Evolutionary conservation across 2,329 filamentous ascomycete genomes (phyloP).

Genomic region (Pestalotiopsis sp.): DNA sequence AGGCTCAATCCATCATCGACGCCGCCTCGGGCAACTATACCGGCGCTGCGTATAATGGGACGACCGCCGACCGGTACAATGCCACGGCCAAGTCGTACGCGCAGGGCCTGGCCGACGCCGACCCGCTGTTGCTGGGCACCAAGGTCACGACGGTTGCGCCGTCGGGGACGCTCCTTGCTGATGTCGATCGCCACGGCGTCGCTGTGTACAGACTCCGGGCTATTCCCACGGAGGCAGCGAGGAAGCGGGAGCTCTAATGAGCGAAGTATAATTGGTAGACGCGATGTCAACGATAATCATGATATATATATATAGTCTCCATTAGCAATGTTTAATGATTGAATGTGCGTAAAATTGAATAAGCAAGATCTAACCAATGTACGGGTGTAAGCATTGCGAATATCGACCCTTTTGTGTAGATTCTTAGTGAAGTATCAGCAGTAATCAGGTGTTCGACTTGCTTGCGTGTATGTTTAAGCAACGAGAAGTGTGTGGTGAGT

Average conservation of each 20-base stretch:
- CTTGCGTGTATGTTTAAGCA: too few species aligned
- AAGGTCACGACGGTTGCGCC: conserved; percentile 44
- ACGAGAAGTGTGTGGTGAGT: too few species aligned
- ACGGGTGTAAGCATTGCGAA: too few species aligned
- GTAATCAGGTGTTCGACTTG: too few species aligned
- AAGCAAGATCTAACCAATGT: too few species aligned
- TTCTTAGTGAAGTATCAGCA: too few species aligned
- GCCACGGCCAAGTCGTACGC: conserved; percentile 49
- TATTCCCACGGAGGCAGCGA: conserved; percentile 25
- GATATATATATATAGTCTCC: neutral
- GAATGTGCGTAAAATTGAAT: too few species aligned
- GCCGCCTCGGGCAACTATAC: conserved; percentile 37
- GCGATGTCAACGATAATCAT: neutral
- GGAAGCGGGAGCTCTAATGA: conserved; percentile 32
- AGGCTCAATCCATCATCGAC: conserved; percentile 46
- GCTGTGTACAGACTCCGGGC: conserved; percentile 50
- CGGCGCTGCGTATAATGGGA: neutral
- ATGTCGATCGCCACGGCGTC: conserved; percentile 51
- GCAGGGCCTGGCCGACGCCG: conserved; percentile 44
- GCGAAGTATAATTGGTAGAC: neutral
- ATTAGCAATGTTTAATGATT: neutral
- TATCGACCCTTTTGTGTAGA: too few species aligned
- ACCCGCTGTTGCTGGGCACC: conserved; percentile 49
- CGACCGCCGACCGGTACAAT: conserved; percentile 43
- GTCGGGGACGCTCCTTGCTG: conserved; percentile 43